These are phyloP conservation scores for Cercophora samala DNA, from an alignment of 495 filamentous ascomycete genomes.

Conservation along the genomic window DNA sequence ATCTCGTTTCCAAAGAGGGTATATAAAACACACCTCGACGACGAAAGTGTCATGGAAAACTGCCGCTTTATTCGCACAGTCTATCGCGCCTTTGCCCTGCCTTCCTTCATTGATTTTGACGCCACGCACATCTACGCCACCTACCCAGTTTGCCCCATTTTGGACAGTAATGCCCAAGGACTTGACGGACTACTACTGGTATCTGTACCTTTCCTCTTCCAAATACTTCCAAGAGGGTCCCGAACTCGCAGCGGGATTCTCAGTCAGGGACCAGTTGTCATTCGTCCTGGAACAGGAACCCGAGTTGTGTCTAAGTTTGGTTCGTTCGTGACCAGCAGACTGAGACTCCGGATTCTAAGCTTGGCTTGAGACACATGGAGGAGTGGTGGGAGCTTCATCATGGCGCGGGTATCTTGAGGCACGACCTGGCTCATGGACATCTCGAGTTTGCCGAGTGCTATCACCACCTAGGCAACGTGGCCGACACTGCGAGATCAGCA, in stretches of 20 bases:
- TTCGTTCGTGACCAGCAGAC: neutral
- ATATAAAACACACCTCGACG: neutral
- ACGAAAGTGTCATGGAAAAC: neutral
- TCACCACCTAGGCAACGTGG: neutral
- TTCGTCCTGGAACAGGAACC: conserved; percentile 2
- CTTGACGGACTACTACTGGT: conserved; percentile 6
- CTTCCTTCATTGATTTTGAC: conserved; percentile 3
- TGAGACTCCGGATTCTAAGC: conserved; percentile 3
- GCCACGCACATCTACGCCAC: neutral
- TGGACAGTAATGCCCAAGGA: conserved; percentile 11
- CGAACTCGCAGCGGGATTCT: neutral
- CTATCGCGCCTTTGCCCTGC: neutral
- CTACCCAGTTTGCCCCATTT: conserved; percentile 5
- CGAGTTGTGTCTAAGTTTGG: neutral
- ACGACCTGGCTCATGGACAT: neutral
- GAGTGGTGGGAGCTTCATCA: conserved; percentile 11
- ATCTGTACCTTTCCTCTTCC: neutral
- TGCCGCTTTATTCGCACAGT: conserved; percentile 1
- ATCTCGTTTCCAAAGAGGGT: neutral
- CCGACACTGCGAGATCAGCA: neutral
- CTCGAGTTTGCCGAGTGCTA: conserved; percentile 5
- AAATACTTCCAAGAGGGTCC: neutral
- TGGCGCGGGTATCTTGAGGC: neutral
- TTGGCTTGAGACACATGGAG: conserved; percentile 5
- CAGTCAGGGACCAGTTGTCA: conserved; percentile 1